Conservation (phyloP, 2,329 filamentous ascomycete species). For the Camillea tinctor region DNA sequence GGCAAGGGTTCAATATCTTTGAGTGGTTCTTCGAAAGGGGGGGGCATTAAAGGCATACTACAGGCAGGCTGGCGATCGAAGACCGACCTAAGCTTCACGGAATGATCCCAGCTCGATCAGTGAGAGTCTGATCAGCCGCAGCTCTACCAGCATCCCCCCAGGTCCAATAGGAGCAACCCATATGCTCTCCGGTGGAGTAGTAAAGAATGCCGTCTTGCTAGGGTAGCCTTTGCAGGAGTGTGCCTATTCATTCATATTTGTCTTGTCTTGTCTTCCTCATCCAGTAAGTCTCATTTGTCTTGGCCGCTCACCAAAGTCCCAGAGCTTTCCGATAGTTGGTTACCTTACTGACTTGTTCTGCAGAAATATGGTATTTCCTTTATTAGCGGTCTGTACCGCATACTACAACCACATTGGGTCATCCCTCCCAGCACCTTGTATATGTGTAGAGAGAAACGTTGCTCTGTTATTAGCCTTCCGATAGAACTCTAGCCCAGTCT, state of each 20-base stretch:
- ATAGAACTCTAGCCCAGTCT: neutral
- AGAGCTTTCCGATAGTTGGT: slow-evolving; percentile 6
- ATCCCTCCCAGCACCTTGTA: neutral
- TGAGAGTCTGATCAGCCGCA: neutral
- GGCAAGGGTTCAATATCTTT: no score
- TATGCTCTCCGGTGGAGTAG: neutral
- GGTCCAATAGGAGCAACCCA: neutral
- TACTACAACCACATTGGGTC: neutral
- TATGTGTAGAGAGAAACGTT: neutral
- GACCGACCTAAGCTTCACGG: neutral
- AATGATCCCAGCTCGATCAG: neutral
- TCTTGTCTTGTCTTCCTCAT: neutral
- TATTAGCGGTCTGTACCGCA: neutral
- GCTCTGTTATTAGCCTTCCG: neutral
- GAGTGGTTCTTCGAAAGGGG: no score
- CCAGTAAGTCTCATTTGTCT: neutral
- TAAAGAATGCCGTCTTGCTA: neutral
- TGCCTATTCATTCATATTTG: slow-evolving; percentile 7
- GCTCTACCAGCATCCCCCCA: neutral
- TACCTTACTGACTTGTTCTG: slow-evolving; percentile 8
- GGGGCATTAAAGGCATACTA: neutral
- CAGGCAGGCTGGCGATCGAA: neutral
- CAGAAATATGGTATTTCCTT: neutral
- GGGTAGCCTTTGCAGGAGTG: neutral
- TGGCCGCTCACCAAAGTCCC: neutral